Conservation (phyloP, 257 asterid species). For the Oldenlandia corymbosa region DNA sequence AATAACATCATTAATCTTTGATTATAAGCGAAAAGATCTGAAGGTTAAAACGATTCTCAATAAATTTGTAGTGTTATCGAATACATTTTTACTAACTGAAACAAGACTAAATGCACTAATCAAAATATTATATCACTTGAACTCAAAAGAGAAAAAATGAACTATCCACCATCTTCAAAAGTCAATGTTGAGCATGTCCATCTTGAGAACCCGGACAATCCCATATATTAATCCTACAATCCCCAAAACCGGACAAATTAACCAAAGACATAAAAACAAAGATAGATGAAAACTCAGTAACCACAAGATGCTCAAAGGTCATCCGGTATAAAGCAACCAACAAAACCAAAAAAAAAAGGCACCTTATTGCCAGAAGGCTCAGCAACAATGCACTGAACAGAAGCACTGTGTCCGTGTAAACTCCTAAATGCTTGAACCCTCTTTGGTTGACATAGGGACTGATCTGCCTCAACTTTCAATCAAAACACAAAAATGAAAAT, state of each 20-base stretch:
- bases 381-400: conserved; percentile 76
- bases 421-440: conserved; percentile 53
- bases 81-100: no score
- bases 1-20: no score
- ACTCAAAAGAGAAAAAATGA: no score
- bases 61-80: no score
- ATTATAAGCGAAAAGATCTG: no score
- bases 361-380: conserved; percentile 83
- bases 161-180: no score
- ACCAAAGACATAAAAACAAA: conserved; percentile 19
- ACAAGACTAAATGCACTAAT: no score
- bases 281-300: conserved; percentile 14
- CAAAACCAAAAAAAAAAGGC: no score
- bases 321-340: conserved; percentile 13
- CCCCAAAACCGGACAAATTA: conserved; percentile 99
- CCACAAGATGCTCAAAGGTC: conserved; percentile 5
- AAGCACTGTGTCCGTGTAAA: conserved; percentile 73
- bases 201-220: no score
- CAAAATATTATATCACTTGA: no score
- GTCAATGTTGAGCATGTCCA: no score
- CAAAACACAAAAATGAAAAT: background rate
- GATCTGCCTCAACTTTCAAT: conserved; percentile 58
- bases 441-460: conserved; percentile 42
- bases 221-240: conserved; percentile 73
- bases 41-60: no score